Percentiles rank a stretch among this genome's conserved stretches.
These are phyloP conservation scores for Heliamphora pulchella DNA, from an alignment of 179 eudicot species.

Conservation along the genomic window DNA sequence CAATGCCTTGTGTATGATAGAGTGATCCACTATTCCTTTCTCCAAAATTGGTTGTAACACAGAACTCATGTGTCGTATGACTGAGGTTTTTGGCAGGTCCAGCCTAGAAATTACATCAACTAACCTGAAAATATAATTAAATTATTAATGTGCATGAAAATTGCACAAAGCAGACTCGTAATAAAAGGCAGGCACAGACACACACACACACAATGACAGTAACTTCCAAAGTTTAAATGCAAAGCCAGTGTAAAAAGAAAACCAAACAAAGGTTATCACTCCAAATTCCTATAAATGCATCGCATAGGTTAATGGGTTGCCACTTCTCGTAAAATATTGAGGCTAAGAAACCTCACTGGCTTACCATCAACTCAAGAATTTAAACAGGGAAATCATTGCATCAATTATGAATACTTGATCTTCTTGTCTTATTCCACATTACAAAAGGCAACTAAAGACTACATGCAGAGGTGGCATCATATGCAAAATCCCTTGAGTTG, in stretches of 20 bases:
- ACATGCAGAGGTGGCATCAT: no score
- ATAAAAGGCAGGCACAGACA: not conserved
- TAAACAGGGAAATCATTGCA: not conserved
- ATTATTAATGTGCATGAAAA: not conserved
- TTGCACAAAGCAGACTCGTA: not conserved
- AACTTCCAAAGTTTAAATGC: not conserved
- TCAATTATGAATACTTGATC: not conserved
- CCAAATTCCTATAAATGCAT: slow-evolving; percentile 2
- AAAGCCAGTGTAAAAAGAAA: not conserved
- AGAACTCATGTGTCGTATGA: slow-evolving; percentile 66
- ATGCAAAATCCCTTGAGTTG: no score
- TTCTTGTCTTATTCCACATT: not conserved
- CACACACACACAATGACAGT: not conserved
- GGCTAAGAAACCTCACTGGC: not conserved
- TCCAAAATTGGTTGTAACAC: slow-evolving; percentile 79
- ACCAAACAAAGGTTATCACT: not conserved
- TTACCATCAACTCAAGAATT: not conserved
- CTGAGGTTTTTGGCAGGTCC: slow-evolving; percentile 61
- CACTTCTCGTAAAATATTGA: not conserved
- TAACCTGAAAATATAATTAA: slow-evolving; percentile 41
- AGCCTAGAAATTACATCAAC: slow-evolving; percentile 70
- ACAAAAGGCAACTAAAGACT: not conserved
- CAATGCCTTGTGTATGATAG: slow-evolving; percentile 76
- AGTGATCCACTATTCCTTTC: slow-evolving; percentile 93
- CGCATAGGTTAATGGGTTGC: not conserved